A percentile compares a stretch with the other conserved stretches of the same genome.
Conservation (phyloP, 345 rosid species). For the Populus simonii region DNA sequence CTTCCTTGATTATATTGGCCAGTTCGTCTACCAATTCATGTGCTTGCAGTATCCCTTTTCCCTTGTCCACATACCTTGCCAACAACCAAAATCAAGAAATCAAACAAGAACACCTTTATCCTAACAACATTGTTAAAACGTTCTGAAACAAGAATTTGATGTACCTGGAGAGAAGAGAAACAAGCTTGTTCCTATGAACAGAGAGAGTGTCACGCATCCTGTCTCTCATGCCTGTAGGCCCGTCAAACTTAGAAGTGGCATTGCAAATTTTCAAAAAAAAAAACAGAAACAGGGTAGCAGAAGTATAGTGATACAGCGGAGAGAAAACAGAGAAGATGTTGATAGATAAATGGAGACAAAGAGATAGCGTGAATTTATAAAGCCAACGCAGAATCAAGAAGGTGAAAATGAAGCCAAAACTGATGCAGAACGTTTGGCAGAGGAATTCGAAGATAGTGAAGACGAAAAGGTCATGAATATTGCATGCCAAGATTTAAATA, state of each 20-base stretch:
- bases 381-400: too few relatives aligned
- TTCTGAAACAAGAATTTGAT: neutral
- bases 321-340: too few relatives aligned
- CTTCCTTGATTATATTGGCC: conserved; percentile 26
- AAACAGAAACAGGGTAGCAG: neutral
- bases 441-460: too few relatives aligned
- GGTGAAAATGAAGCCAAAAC: too few relatives aligned
- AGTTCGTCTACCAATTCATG: conserved; percentile 49
- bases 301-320: neutral
- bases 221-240: conserved; percentile 37
- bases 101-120: neutral
- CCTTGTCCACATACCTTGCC: conserved; percentile 43
- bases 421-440: too few relatives aligned
- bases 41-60: conserved; percentile 50
- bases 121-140: neutral
- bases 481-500: too few relatives aligned
- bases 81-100: neutral
- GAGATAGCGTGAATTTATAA: too few relatives aligned
- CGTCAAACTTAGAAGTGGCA: neutral
- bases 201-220: conserved; percentile 44
- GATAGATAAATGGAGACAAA: too few relatives aligned
- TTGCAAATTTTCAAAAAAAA: neutral
- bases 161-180: conserved; percentile 58
- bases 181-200: conserved; percentile 47
- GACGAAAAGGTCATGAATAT: too few relatives aligned